A percentile compares a stretch with the other conserved stretches of the same genome.
phyloP scores from a whole-genome alignment of 345 rosid species.

The Euphorbia lathyris region DNA sequence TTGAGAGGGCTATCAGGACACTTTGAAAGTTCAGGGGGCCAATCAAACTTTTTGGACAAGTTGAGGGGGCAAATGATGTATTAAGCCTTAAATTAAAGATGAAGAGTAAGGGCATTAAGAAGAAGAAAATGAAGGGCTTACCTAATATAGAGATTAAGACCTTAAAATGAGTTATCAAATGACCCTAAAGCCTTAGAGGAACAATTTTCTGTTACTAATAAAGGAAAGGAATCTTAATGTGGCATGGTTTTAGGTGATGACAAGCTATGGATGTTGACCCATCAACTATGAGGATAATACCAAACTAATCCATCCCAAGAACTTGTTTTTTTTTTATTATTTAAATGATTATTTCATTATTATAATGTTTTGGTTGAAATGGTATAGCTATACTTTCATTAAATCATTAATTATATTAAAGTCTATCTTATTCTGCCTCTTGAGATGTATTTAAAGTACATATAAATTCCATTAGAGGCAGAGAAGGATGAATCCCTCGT shows the following conservation, averaged over 20 bases:
- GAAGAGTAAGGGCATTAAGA: conserved; percentile 13
- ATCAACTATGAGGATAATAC: conserved; percentile 89
- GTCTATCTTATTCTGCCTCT: conserved; percentile 23
- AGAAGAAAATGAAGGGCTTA: conserved; percentile 6
- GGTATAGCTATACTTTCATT: conserved; percentile 10
- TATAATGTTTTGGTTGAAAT: conserved; percentile 41
- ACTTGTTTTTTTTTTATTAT: conserved; percentile 23
- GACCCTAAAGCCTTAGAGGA: conserved; percentile 16
- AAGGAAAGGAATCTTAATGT: conserved; percentile 71
- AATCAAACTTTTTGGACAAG: too few relatives aligned
- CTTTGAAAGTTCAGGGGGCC: too few relatives aligned
- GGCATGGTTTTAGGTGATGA: conserved; percentile 96
- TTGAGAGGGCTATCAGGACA: too few relatives aligned
- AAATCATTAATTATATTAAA: not conserved
- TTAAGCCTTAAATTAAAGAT: not conserved
- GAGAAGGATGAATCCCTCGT: not conserved
- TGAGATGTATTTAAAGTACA: not conserved
- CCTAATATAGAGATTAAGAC: conserved; percentile 20
- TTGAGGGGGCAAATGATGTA: too few relatives aligned
- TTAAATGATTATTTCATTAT: conserved; percentile 15
- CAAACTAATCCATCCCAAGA: conserved; percentile 63
- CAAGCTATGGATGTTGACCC: conserved; percentile 89
- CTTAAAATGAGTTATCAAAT: conserved; percentile 7
- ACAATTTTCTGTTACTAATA: conserved; percentile 29
- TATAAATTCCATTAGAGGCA: conserved; percentile 16